Conservation (phyloP, 495 filamentous ascomycete genomes). For the Penicillium steckii region DNA sequence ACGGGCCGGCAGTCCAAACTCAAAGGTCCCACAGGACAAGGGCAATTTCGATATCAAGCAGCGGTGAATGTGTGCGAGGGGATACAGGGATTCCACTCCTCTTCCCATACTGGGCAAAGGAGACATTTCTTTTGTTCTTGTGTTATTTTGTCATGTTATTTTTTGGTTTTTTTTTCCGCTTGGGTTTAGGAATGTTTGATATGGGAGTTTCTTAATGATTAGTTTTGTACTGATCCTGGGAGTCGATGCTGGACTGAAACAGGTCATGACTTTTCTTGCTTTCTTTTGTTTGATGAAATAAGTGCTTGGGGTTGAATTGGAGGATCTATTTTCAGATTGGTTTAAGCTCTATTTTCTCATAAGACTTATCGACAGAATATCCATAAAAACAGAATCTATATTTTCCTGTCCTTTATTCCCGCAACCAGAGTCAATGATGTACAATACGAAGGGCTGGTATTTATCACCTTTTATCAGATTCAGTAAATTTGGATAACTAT, state of each 20-base stretch:
- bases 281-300: background rate
- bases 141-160: background rate
- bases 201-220: background rate
- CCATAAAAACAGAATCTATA: background rate
- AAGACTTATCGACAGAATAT: background rate
- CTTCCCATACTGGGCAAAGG: background rate
- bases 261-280: background rate
- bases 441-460: too few relatives aligned
- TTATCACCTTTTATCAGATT: too few relatives aligned
- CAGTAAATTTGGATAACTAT: too few relatives aligned
- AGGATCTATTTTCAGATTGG: background rate
- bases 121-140: background rate
- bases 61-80: conserved; percentile 7
- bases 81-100: background rate
- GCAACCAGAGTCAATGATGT: too few relatives aligned
- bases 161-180: background rate
- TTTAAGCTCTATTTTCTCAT: background rate
- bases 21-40: background rate
- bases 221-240: background rate
- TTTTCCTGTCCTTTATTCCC: background rate
- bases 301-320: background rate
- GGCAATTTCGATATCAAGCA: background rate
- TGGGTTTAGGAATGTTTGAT: background rate
- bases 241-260: background rate
- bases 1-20: conserved; percentile 6